Conservation (phyloP, 2,329 filamentous ascomycete genomes). For the Microascus cirrosus region DNA sequence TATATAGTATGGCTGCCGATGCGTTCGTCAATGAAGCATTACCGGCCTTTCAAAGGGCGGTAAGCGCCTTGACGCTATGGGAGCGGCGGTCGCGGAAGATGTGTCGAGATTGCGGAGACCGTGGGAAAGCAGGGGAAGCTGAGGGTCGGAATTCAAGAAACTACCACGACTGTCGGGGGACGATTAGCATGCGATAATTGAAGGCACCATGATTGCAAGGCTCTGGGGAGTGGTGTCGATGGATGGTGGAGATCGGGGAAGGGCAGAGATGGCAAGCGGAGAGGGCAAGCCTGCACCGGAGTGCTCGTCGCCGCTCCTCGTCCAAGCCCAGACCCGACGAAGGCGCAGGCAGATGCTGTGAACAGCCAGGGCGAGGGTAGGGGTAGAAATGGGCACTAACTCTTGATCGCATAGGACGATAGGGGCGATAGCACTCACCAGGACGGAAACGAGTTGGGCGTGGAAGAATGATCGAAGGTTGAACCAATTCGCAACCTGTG, state of each 20-base stretch:
- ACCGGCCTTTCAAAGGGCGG: conserved; percentile 3
- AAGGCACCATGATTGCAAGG: neutral
- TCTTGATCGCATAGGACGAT: conserved; percentile 23
- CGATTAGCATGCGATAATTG: neutral
- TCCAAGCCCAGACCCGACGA: neutral
- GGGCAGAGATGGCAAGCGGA: neutral
- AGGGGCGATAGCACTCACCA: conserved; percentile 24
- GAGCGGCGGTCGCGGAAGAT: neutral
- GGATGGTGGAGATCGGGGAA: neutral
- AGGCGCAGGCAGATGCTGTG: neutral
- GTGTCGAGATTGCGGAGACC: neutral
- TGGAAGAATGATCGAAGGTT: conserved; percentile 15
- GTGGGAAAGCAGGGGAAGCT: neutral
- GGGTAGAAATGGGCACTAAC: conserved; percentile 13
- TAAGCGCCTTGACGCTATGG: conserved; percentile 1
- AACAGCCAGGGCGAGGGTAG: conserved; percentile 3
- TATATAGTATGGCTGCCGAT: neutral
- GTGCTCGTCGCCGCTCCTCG: conserved; percentile 4
- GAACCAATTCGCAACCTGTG: conserved; percentile 15
- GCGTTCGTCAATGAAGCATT: neutral
- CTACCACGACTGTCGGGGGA: neutral
- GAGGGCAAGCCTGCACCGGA: neutral
- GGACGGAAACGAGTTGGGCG: conserved; percentile 17
- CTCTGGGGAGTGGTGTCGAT: neutral
- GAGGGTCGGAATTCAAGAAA: neutral